phyloP scores from a whole-genome alignment of 495 filamentous ascomycete genomes.

The Elasticomyces elasticus region DNA sequence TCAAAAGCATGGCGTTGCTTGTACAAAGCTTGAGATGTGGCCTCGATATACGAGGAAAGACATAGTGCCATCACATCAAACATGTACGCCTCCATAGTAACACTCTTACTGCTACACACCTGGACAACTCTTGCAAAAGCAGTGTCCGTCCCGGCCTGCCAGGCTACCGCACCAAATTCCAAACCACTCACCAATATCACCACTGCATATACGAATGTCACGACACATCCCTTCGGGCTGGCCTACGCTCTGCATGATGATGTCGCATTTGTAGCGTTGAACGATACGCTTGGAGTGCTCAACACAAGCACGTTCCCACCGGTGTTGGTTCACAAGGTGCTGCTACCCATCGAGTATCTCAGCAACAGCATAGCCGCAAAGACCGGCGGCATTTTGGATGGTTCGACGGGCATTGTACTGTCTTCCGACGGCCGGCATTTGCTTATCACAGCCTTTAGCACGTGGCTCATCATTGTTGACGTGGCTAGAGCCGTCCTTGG shows the following conservation, averaged over 20 bases:
- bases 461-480: neutral
- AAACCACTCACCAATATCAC: too few relatives aligned
- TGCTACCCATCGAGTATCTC: too few relatives aligned
- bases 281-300: neutral
- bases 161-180: neutral
- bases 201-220: neutral
- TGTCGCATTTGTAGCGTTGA: constrained; percentile 21
- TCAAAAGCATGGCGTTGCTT: too few relatives aligned
- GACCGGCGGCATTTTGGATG: constrained; percentile 4
- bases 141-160: neutral
- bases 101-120: too few relatives aligned
- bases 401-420: neutral
- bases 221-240: constrained; percentile 16
- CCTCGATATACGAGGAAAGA: too few relatives aligned
- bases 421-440: neutral
- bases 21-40: too few relatives aligned
- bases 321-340: constrained; percentile 15
- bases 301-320: too few relatives aligned
- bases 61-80: too few relatives aligned
- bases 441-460: neutral
- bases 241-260: constrained; percentile 3
- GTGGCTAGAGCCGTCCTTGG: neutral
- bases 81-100: too few relatives aligned
- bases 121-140: too few relatives aligned
- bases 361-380: too few relatives aligned